A percentile compares a stretch with the other conserved stretches of the same genome.
phyloP scores from a whole-genome alignment of 176 grass and related monocot species.

The Panicum miliaceum region DNA sequence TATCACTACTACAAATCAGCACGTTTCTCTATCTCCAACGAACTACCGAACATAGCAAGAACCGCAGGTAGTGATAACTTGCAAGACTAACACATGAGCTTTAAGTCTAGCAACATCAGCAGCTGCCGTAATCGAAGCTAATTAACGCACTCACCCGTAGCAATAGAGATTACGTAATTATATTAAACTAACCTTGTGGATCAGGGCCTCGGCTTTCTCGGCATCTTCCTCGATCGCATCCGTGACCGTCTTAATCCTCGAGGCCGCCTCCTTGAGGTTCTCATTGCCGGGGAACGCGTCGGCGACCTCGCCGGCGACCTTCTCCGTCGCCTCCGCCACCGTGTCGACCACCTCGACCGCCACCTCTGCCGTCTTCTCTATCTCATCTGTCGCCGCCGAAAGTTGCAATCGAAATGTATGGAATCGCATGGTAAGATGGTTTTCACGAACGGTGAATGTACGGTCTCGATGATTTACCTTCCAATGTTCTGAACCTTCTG shows the following conservation, averaged over 20 bases:
- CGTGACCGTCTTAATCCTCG: slow-evolving; percentile 56
- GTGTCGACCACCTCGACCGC: slow-evolving; percentile 55
- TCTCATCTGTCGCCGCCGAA: slow-evolving; percentile 30
- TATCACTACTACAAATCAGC: neutral
- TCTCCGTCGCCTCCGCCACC: slow-evolving; percentile 63
- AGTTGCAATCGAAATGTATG: neutral
- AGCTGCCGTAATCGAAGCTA: neutral
- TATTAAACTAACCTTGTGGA: slow-evolving; percentile 53
- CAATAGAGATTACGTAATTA: neutral
- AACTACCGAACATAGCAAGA: slow-evolving; percentile 6
- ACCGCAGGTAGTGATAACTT: neutral
- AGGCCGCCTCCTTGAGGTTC: slow-evolving; percentile 43
- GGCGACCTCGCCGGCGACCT: slow-evolving; percentile 59
- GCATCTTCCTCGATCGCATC: slow-evolving; percentile 59
- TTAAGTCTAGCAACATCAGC: neutral
- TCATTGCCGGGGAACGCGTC: slow-evolving; percentile 50
- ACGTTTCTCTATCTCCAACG: slow-evolving; percentile 25
- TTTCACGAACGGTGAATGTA: neutral
- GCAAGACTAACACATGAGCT: slow-evolving; percentile 25
- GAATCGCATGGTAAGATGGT: neutral
- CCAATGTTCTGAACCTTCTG: slow-evolving; percentile 51
- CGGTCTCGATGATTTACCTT: slow-evolving; percentile 33
- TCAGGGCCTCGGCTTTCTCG: slow-evolving; percentile 55
- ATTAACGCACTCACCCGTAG: neutral
- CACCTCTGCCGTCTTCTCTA: slow-evolving; percentile 62